Evolutionary conservation across 352 stramenopile genomes (phyloP).

Genomic region (Pythium sukuiense): DNA sequence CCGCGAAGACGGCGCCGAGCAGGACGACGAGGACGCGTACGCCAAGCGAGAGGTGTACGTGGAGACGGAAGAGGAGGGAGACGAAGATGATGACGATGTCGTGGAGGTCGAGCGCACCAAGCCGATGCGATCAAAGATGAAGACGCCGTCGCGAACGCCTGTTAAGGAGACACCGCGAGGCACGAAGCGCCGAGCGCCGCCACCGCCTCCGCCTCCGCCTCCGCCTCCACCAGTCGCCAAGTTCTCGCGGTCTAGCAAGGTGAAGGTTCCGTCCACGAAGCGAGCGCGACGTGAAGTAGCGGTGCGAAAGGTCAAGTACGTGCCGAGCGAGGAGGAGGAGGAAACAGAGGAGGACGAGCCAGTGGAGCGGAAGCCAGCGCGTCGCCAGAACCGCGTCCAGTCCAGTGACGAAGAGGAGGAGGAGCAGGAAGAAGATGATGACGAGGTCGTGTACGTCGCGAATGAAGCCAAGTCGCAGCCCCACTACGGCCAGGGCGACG

Average conservation of each 20-base stretch:
- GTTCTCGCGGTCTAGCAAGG: conserved; percentile 4
- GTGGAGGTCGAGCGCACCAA: conserved; percentile 1
- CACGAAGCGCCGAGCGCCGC: conserved; percentile 11
- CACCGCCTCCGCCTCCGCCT: conserved; percentile 13
- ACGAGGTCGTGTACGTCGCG: conserved; percentile 15
- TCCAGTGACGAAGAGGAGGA: conserved; percentile 21
- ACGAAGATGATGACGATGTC: conserved; percentile 14
- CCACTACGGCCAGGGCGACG: conserved; percentile 45
- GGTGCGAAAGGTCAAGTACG: conserved; percentile 6
- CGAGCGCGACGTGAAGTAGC: conserved; percentile 18
- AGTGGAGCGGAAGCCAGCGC: conserved; percentile 11
- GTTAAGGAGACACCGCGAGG: not conserved
- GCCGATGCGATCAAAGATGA: conserved; percentile 1
- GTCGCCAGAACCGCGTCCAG: conserved; percentile 13
- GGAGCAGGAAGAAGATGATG: conserved; percentile 17
- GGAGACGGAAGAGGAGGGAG: conserved; percentile 15
- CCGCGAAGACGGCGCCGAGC: not conserved
- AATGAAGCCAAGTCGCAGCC: conserved; percentile 19
- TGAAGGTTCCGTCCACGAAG: conserved; percentile 16
- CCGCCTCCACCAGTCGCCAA: not conserved
- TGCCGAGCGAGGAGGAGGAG: conserved; percentile 28
- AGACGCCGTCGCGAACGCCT: not conserved
- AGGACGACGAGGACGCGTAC: conserved; percentile 14
- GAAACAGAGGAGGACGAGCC: conserved; percentile 31
- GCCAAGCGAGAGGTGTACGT: conserved; percentile 6